Evolutionary conservation across 23 red algal species (phyloP).

Genomic region (Gracilariopsis chorda): DNA sequence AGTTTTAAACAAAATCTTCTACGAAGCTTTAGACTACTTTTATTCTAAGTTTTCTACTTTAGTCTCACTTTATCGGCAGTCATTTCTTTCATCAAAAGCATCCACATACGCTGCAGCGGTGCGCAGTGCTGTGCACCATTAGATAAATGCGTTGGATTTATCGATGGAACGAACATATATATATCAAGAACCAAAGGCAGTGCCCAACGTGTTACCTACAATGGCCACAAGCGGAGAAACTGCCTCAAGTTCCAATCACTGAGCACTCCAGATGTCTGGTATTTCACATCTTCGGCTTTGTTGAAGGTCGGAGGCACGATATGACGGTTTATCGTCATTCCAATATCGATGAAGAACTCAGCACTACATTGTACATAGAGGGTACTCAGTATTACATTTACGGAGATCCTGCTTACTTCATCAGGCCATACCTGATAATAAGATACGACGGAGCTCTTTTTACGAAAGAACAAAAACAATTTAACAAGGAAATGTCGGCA

Average conservation of each 20-base stretch:
- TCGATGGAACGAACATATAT: constrained; percentile 11
- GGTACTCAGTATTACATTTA: constrained; percentile 23
- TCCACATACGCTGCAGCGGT: not conserved
- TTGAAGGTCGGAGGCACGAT: constrained; percentile 29
- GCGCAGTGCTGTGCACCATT: not conserved
- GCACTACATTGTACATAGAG: not conserved
- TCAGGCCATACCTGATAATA: not conserved
- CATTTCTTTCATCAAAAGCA: not conserved
- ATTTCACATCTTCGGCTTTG: constrained; percentile 9
- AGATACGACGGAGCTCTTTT: not conserved
- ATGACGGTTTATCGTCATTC: not conserved
- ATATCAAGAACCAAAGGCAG: not conserved
- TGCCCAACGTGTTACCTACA: not conserved
- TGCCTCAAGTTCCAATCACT: constrained; percentile 21
- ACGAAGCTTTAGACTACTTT: constrained; percentile 16
- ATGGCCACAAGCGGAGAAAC: constrained; percentile 18
- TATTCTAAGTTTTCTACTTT: not conserved
- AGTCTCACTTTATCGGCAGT: not conserved
- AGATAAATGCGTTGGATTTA: constrained; percentile 32
- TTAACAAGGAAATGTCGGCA: not conserved
- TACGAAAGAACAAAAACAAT: not conserved
- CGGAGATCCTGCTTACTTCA: not conserved
- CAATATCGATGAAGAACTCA: not conserved
- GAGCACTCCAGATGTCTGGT: not conserved
- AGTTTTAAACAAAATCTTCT: constrained; percentile 19